Conservation (phyloP, 2,329 filamentous ascomycete species). For the Neonectria coccinea region DNA sequence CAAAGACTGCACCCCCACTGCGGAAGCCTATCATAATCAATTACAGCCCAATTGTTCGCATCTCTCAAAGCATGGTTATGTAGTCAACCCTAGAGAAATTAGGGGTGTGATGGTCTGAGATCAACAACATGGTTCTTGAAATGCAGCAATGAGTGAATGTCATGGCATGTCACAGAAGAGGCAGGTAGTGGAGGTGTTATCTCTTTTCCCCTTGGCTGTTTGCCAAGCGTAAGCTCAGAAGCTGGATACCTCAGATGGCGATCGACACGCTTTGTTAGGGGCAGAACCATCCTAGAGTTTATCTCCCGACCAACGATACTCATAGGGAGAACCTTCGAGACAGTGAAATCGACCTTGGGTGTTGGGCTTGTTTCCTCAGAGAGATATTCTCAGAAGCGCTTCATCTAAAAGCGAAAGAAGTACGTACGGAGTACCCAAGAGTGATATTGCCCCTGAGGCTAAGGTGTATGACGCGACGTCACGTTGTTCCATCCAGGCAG, state of each 20-base stretch:
- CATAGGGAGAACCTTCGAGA: background rate
- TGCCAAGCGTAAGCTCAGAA: background rate
- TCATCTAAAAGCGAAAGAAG: background rate
- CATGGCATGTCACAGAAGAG: background rate
- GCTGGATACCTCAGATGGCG: constrained; percentile 1
- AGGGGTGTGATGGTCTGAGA: background rate
- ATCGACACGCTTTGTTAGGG: constrained; percentile 8
- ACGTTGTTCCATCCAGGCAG: background rate
- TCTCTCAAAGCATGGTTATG: background rate
- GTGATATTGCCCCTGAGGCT: background rate
- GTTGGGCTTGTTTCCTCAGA: background rate
- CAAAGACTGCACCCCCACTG: too few relatives aligned
- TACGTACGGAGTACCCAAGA: too few relatives aligned
- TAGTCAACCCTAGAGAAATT: background rate
- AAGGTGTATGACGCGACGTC: background rate
- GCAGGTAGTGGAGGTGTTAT: background rate
- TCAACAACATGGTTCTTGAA: too few relatives aligned
- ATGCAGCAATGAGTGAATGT: background rate
- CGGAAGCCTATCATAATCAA: background rate
- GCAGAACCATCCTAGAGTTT: background rate
- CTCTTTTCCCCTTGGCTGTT: background rate
- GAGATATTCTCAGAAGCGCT: background rate
- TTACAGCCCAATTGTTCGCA: background rate
- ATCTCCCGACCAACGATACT: too few relatives aligned
- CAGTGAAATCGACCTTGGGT: background rate